A percentile compares a stretch with the other conserved stretches of the same genome.
Conservation (phyloP, 805 yeast species). For the Yamadazyma tumulicola region DNA sequence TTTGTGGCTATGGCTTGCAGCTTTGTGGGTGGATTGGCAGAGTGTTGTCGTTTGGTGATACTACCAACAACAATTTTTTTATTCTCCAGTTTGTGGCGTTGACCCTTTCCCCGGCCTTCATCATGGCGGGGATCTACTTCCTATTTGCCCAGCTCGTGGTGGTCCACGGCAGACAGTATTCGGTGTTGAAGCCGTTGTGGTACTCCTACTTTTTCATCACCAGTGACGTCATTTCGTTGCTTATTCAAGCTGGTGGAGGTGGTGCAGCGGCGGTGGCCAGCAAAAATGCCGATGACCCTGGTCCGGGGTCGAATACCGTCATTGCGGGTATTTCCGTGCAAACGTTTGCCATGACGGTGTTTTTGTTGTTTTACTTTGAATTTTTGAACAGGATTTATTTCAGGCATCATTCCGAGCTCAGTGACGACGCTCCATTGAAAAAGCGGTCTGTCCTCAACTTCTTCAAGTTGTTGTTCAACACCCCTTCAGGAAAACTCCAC, state of each 20-base stretch:
- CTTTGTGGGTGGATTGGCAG: conserved; percentile 38
- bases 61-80: conserved; percentile 18
- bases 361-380: conserved; percentile 34
- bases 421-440: conserved; percentile 13
- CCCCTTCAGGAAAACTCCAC: conserved; percentile 21
- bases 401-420: conserved; percentile 16
- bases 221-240: conserved; percentile 32
- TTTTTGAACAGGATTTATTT: conserved; percentile 32
- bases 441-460: conserved; percentile 22
- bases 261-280: conserved; percentile 33
- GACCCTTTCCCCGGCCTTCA: conserved; percentile 40
- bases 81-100: conserved; percentile 32
- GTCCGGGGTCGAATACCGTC: conserved; percentile 34
- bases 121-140: conserved; percentile 42
- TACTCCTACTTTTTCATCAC: conserved; percentile 40
- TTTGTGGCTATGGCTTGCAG: conserved; percentile 34
- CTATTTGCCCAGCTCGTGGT: conserved; percentile 39
- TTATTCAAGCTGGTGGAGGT: conserved; percentile 40
- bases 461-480: conserved; percentile 27
- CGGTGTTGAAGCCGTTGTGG: conserved; percentile 41
- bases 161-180: conserved; percentile 34
- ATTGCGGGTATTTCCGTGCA: conserved; percentile 38
- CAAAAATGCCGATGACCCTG: conserved; percentile 17
- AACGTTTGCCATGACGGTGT: conserved; percentile 36
- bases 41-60: conserved; percentile 25